Evolutionary conservation across 768 basidiomycete species (phyloP).

Genomic region (Arthromyces matolae): DNA sequence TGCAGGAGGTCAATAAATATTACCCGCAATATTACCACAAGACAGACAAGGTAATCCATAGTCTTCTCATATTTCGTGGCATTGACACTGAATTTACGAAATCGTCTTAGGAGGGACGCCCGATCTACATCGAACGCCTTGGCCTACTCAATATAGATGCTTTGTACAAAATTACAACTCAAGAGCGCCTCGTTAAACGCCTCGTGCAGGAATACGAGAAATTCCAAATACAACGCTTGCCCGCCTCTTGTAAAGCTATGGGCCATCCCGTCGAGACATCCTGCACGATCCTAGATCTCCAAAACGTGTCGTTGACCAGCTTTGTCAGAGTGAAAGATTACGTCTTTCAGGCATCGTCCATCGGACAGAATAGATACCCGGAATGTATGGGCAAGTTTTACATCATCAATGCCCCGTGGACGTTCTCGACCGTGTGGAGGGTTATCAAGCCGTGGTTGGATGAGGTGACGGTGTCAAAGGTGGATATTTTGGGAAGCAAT

Average conservation of each 20-base stretch:
- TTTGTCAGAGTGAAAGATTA: constrained; percentile 94
- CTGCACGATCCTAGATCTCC: constrained; percentile 95
- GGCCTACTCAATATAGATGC: constrained; percentile 85
- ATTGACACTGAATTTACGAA: neutral
- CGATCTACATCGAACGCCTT: constrained; percentile 91
- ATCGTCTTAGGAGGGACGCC: constrained; percentile 92
- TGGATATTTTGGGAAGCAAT: constrained; percentile 73
- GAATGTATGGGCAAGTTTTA: constrained; percentile 98
- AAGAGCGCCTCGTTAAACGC: constrained; percentile 83
- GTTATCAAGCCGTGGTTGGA: constrained; percentile 93
- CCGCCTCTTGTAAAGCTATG: constrained; percentile 63
- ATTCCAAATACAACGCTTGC: constrained; percentile 74
- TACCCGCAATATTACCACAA: constrained; percentile 98
- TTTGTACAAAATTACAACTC: constrained; percentile 77
- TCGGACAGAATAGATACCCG: constrained; percentile 92
- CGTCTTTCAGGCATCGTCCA: constrained; percentile 65
- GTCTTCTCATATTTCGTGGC: neutral
- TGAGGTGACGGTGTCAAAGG: constrained; percentile 92
- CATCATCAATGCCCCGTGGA: constrained; percentile 96
- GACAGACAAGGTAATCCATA: constrained; percentile 76
- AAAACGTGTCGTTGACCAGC: constrained; percentile 60
- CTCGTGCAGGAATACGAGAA: constrained; percentile 94
- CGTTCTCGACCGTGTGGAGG: constrained; percentile 84
- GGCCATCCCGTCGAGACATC: constrained; percentile 94
- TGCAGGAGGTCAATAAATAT: constrained; percentile 78